Percentiles rank a stretch among this genome's conserved stretches.
phyloP scores from a whole-genome alignment of 1,139 yeast species.

The Yamadazyma dushanensis region DNA sequence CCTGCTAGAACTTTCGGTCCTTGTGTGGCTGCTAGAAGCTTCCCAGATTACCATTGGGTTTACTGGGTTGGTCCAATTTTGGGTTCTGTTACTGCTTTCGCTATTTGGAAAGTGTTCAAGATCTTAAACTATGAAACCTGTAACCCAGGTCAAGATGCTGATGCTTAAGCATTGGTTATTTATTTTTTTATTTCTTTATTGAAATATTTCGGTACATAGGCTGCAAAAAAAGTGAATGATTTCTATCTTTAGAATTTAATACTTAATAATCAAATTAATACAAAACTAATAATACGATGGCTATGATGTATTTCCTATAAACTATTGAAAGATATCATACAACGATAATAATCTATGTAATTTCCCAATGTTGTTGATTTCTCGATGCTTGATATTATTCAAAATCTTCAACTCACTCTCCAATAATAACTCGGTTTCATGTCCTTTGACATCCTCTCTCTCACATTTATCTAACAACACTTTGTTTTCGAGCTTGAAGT shows the following conservation, averaged over 20 bases:
- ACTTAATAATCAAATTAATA: background rate
- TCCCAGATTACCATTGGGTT: slow-evolving; percentile 88
- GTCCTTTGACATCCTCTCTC: slow-evolving; percentile 87
- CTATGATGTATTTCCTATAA: background rate
- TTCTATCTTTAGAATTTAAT: background rate
- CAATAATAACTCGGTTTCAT: slow-evolving; percentile 71
- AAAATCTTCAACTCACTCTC: slow-evolving; percentile 75
- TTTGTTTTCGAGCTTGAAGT: slow-evolving; percentile 59
- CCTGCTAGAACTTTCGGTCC: slow-evolving; percentile 93
- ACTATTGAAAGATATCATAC: slow-evolving; percentile 13
- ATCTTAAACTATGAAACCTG: slow-evolving; percentile 67
- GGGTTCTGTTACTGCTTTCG: slow-evolving; percentile 68
- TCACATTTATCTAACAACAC: slow-evolving; percentile 76
- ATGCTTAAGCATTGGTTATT: slow-evolving; percentile 14
- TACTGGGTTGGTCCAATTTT: slow-evolving; percentile 87
- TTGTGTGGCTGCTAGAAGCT: slow-evolving; percentile 64
- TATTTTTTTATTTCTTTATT: background rate
- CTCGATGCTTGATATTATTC: slow-evolving; percentile 57
- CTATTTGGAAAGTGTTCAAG: slow-evolving; percentile 67
- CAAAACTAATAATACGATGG: background rate
- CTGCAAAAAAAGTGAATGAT: background rate
- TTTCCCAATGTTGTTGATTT: slow-evolving; percentile 53
- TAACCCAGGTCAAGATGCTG: slow-evolving; percentile 69
- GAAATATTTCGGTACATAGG: background rate
- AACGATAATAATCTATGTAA: slow-evolving; percentile 54